phyloP scores from a whole-genome alignment of 2,329 filamentous ascomycete species.

The Penicillium sp. region DNA sequence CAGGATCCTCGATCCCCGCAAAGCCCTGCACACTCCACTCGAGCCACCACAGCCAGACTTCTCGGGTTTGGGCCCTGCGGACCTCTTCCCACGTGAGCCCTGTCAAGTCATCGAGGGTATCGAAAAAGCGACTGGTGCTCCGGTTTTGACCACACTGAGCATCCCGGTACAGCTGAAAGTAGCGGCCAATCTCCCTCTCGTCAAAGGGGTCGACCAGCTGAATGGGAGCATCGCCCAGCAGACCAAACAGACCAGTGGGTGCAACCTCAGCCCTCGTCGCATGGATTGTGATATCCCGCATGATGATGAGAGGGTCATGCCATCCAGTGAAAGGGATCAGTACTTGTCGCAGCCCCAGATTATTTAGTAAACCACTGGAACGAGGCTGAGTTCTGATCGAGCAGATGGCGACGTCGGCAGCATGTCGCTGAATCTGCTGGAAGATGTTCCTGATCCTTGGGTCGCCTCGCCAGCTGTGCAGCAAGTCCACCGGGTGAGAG shows the following conservation, averaged over 20 bases:
- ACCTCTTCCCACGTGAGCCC: not conserved
- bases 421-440: not conserved
- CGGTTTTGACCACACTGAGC: not conserved
- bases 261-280: not conserved
- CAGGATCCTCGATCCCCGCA: too few relatives aligned
- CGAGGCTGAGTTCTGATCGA: not conserved
- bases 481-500: not conserved
- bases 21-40: not conserved
- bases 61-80: not conserved
- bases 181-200: not conserved
- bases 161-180: not conserved
- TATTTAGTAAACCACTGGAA: not conserved
- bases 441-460: too few relatives aligned
- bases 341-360: not conserved
- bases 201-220: slow-evolving; percentile 1
- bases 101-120: too few relatives aligned
- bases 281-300: not conserved
- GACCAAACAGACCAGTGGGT: not conserved
- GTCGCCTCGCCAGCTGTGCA: too few relatives aligned
- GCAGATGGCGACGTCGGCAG: not conserved
- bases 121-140: not conserved
- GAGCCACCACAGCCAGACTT: not conserved
- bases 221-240: not conserved
- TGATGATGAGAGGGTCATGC: not conserved
- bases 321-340: not conserved